Base-by-base conservation (phyloP, 2,329 filamentous ascomycete genomes). In the Aspergillus costaricaensis region DNA sequence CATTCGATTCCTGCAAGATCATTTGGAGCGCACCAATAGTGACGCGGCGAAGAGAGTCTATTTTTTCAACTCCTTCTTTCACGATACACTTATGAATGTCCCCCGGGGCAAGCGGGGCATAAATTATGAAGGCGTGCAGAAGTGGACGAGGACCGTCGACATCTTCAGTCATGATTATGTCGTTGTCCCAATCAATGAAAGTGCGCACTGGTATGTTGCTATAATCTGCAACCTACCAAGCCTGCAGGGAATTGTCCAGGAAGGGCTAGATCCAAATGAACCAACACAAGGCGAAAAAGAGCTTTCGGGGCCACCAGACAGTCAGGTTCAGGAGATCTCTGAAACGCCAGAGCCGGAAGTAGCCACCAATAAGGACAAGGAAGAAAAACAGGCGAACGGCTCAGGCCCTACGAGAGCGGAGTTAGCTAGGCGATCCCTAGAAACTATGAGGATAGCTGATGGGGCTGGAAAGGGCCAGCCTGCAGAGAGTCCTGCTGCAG, bases 61-160 rank as follows among this genome's bases (percentile, higher is more conserved):
- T 73, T 90, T 96, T 67, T 94, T 96, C 80, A 98, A 93, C 73
- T 95, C 91, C 0, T 96, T 92, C 76, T 97, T 98, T 76, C 98
- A 91, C 71, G 86, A 89, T 19, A 89, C 88, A 51, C 82, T 98
- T 48, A 91, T 85, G 17, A 88, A 86, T 32, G 77, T 76, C 7
- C 74, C 77, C 15, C 82, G 81, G 59, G 81, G 85, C 38, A 79
- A 77, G 67, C 76, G 79, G 52, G 78, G 75, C 0, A 90, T 96
- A 76, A 92, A 96, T 69, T 97, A 96, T 71, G 86, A 90, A 25
- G 89, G 87, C 4, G 93, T 99, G 58, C 87, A 89, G 73, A 85
- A 87, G 47, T 99, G 95, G 95, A 98, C 95, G 0, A 83, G 89
- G 36, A 91, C 88, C 67, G 83, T 94, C 21, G 91, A 99, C 71